A percentile compares a stretch with the other conserved stretches of the same genome.
Conservation (phyloP, 192 early-diverging fungal species). For the Coemansia sp. region DNA sequence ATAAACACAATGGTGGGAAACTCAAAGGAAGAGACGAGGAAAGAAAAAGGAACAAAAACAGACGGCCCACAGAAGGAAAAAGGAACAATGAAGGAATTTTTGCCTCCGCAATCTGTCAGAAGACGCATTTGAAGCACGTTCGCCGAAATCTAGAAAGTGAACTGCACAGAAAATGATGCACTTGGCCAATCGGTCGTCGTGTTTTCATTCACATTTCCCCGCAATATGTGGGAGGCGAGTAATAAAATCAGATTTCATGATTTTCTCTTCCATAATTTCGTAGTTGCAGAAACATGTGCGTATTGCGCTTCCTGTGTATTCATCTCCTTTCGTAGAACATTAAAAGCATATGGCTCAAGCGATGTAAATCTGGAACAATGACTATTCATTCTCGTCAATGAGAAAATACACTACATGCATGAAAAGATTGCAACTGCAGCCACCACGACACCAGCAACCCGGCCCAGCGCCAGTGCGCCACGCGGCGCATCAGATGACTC, state of each 20-base stretch:
- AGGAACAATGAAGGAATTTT: constrained; percentile 10
- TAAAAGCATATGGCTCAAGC: too few relatives aligned
- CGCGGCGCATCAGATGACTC: too few relatives aligned
- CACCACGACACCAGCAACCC: background rate
- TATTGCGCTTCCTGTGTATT: too few relatives aligned
- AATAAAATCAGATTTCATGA: too few relatives aligned
- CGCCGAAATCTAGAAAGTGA: background rate
- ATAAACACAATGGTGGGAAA: background rate
- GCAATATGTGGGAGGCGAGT: too few relatives aligned
- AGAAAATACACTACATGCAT: background rate
- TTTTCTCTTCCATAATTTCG: too few relatives aligned
- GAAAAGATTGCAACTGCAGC: background rate
- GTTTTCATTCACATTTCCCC: too few relatives aligned
- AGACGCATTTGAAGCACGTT: background rate
- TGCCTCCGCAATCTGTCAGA: background rate
- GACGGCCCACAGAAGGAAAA: constrained; percentile 20
- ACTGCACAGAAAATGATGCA: background rate
- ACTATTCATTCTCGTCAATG: too few relatives aligned
- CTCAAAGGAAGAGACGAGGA: constrained; percentile 6
- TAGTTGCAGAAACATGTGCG: too few relatives aligned
- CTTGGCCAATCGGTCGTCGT: background rate
- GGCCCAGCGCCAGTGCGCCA: background rate
- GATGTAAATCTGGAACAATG: too few relatives aligned
- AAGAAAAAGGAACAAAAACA: constrained; percentile 11
- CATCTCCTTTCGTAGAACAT: too few relatives aligned